A percentile compares a stretch with the other conserved stretches of the same genome.
Evolutionary conservation across 148 eudicot genomes (phyloP).

Genomic region (Beta vulgaris): DNA sequence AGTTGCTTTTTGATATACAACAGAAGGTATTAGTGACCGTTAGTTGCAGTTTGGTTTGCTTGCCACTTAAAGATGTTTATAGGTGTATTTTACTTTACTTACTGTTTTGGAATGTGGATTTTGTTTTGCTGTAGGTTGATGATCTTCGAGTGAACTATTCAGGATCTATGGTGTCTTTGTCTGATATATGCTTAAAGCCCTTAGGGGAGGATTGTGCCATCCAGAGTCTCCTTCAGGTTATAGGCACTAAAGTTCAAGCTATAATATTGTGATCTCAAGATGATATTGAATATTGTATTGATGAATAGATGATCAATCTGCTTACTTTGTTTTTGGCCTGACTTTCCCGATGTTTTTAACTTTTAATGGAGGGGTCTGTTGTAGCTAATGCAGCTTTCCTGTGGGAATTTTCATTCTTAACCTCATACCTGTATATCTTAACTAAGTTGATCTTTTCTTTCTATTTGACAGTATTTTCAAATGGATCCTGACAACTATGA

Average conservation of each 20-base stretch:
- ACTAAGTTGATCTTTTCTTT: background rate
- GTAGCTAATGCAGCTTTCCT: constrained; percentile 6
- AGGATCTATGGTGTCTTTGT: constrained; percentile 48
- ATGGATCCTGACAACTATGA: constrained; percentile 70
- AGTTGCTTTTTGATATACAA: constrained; percentile 64
- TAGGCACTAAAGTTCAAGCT: background rate
- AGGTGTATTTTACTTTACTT: background rate
- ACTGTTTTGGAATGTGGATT: constrained; percentile 1
- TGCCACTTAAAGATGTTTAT: background rate
- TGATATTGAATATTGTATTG: background rate
- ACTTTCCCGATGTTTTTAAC: background rate
- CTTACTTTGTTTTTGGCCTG: background rate
- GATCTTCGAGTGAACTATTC: constrained; percentile 54
- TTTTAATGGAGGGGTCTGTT: background rate
- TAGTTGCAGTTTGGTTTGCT: background rate
- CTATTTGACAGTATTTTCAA: constrained; percentile 56
- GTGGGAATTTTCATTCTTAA: background rate
- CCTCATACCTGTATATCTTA: background rate
- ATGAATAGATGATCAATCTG: background rate
- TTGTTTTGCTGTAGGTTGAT: constrained; percentile 45
- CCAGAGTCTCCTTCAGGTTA: constrained; percentile 71
- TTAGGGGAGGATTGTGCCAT: constrained; percentile 70
- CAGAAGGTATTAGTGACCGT: constrained; percentile 45
- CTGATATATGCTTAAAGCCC: constrained; percentile 76
- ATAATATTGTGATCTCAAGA: background rate